A percentile compares a stretch with the other conserved stretches of the same genome.
These are phyloP conservation scores for Sarocladiaceae sp. DNA, from an alignment of 2,329 filamentous ascomycete genomes.

Conservation along the genomic window DNA sequence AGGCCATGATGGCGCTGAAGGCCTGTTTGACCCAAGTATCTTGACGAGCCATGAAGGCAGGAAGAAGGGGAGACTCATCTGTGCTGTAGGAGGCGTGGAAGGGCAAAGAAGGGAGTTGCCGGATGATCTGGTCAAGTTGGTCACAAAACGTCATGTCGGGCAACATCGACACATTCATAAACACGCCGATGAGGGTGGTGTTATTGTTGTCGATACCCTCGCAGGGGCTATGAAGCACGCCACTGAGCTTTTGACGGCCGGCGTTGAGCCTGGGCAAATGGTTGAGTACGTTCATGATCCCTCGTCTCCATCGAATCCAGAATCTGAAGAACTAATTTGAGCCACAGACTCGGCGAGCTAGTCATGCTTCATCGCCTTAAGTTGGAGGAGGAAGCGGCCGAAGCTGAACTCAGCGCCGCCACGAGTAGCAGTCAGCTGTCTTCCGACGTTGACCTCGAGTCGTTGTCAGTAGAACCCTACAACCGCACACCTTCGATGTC, in stretches of 20 bases:
- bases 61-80: conserved; percentile 66
- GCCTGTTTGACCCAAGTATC: conserved; percentile 67
- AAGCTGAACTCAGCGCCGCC: conserved; percentile 15
- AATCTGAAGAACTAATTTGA: conserved; percentile 14
- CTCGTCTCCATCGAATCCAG: not conserved
- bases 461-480: conserved; percentile 29
- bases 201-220: conserved; percentile 70
- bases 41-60: conserved; percentile 69
- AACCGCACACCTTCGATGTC: conserved; percentile 35
- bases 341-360: conserved; percentile 67
- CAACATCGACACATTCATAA: conserved; percentile 60
- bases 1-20: conserved; percentile 41
- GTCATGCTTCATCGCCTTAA: conserved; percentile 52
- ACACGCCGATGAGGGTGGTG: conserved; percentile 59
- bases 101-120: conserved; percentile 80
- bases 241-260: conserved; percentile 79
- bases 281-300: conserved; percentile 59
- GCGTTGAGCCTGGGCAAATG: conserved; percentile 67
- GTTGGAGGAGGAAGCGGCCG: conserved; percentile 36
- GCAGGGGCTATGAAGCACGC: conserved; percentile 78
- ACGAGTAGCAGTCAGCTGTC: conserved; percentile 22
- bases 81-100: conserved; percentile 67
- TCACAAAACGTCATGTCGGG: conserved; percentile 37
- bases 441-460: conserved; percentile 19
- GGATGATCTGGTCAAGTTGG: conserved; percentile 66